Conservation (phyloP, 129 eudicot genomes). For the Ambrosia trifida region DNA sequence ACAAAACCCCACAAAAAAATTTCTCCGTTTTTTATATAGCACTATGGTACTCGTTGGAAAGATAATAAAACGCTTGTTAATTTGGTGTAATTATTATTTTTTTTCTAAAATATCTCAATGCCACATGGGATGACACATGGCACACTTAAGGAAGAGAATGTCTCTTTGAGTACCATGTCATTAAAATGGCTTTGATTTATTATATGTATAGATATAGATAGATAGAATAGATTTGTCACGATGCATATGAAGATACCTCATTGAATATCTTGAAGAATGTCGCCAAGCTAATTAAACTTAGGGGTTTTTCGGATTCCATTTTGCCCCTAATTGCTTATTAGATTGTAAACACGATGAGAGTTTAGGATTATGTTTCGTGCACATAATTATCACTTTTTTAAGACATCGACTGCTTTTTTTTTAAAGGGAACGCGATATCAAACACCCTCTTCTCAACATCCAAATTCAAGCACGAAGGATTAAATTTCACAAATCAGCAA, state of each 20-base stretch:
- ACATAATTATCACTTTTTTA: background rate
- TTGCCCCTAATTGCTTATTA: background rate
- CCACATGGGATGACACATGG: too few species aligned
- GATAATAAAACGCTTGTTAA: too few species aligned
- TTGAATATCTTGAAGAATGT: background rate
- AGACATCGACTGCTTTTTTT: background rate
- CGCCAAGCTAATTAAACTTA: background rate
- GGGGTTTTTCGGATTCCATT: background rate
- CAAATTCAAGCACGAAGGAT: background rate
- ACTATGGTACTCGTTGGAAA: too few species aligned
- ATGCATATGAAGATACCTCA: background rate
- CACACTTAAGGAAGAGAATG: too few species aligned
- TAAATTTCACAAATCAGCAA: background rate
- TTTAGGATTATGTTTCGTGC: background rate
- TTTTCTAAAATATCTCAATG: too few species aligned
- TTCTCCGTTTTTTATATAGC: too few species aligned
- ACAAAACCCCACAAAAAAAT: too few species aligned
- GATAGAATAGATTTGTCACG: too few species aligned
- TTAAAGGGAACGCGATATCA: background rate
- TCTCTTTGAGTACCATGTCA: too few species aligned
- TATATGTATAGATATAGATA: too few species aligned
- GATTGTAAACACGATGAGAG: background rate
- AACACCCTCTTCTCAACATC: background rate
- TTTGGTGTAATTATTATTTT: too few species aligned
- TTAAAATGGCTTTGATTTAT: too few species aligned